Evolutionary conservation across 1,284 basidiomycete genomes (phyloP).

Genomic region (Apiotrichum veenhuisii): DNA sequence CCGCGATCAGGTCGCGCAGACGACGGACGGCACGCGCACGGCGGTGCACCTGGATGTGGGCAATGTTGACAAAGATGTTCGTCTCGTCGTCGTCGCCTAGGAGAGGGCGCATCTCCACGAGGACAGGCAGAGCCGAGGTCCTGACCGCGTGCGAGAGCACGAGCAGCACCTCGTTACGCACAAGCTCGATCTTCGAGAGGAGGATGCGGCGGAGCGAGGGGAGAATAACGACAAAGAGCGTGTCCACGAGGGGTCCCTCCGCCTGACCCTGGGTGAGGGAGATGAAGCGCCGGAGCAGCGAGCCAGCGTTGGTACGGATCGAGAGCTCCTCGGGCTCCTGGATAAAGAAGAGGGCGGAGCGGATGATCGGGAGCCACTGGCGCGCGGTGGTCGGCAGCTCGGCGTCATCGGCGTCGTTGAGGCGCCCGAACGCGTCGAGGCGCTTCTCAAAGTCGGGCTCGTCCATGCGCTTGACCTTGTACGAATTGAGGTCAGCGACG

Average conservation of each 20-base stretch:
- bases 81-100: constrained; percentile 91
- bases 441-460: constrained; percentile 92
- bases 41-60: constrained; percentile 91
- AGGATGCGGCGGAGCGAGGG: constrained; percentile 80
- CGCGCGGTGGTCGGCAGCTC: constrained; percentile 21
- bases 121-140: constrained; percentile 56
- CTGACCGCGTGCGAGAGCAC: constrained; percentile 75
- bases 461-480: constrained; percentile 73
- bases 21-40: constrained; percentile 82
- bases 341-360: constrained; percentile 80
- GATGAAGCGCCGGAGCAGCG: constrained; percentile 73
- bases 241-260: constrained; percentile 50
- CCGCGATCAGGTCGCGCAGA: constrained; percentile 74
- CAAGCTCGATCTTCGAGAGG: constrained; percentile 76
- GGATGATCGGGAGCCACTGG: constrained; percentile 75
- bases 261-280: constrained; percentile 55
- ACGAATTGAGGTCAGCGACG: constrained; percentile 76
- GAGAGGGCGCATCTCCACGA: constrained; percentile 76
- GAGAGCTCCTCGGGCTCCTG: constrained; percentile 87
- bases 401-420: constrained; percentile 61
- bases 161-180: constrained; percentile 79
- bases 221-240: constrained; percentile 67
- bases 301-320: constrained; percentile 77
- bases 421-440: constrained; percentile 66
- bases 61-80: constrained; percentile 94